Conservation (phyloP, 164 flowering plant species). For the Vitis labrusca region DNA sequence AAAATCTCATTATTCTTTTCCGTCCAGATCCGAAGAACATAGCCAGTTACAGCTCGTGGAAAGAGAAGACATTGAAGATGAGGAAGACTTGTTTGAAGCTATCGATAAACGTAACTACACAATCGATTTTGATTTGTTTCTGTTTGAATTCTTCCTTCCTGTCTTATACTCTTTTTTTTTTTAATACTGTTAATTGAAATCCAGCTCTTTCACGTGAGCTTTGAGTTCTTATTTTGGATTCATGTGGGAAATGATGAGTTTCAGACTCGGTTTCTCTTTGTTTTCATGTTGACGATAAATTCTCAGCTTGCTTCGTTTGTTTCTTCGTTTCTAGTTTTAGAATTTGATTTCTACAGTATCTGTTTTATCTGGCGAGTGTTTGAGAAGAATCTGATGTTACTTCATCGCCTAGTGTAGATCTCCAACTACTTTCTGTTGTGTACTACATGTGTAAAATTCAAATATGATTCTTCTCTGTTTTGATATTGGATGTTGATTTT, state of each 20-base stretch:
- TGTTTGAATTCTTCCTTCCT: not conserved
- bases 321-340: not conserved
- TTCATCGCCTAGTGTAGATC: not conserved
- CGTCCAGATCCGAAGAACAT: constrained; percentile 71
- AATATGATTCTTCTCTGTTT: not conserved
- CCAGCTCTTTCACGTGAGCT: not conserved
- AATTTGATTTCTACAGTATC: not conserved
- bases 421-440: not conserved
- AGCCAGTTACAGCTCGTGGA: constrained; percentile 85
- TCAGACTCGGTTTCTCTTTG: not conserved
- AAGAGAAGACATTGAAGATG: constrained; percentile 84
- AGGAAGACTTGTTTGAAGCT: constrained; percentile 88
- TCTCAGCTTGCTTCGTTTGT: not conserved
- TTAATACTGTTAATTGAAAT: not conserved
- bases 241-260: not conserved
- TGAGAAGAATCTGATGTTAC: too few species aligned
- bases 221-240: not conserved
- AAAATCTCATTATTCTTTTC: not conserved
- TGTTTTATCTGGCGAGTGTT: not conserved
- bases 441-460: not conserved
- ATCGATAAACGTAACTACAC: constrained; percentile 69
- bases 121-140: not conserved
- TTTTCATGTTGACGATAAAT: not conserved
- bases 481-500: not conserved
- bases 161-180: not conserved